Evolutionary conservation across 2,329 filamentous ascomycete species (phyloP), one percentile per base, ranked within the genome.

Genomic region (Alternaria tenuissima): DNA sequence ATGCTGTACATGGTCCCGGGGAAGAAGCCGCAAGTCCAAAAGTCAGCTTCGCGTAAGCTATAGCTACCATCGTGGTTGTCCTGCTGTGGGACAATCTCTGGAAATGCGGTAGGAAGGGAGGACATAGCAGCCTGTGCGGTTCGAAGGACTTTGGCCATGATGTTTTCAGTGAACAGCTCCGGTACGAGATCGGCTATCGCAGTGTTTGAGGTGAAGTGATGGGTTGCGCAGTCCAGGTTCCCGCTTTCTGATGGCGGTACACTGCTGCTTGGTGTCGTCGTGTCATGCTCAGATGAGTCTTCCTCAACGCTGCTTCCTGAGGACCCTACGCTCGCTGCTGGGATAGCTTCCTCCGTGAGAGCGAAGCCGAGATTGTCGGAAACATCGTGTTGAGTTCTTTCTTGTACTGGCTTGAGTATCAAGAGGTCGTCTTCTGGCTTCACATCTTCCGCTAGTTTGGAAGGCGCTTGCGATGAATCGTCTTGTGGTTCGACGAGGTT

Each of bases 21-120:
- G 55, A 84, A 84, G 73, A 84, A 84, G 0, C 82, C 82, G 2
- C 78, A 82, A 0, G 81, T 84, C 82, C 82, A 84, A 57, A 83
- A 83, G 9, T 79, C 74, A 0, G 77, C 68, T 28, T 77, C 72
- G 12, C 80, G 72, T 55, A 82, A 79, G 18, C 79, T 74, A 57
- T 83, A 84, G 14, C 64, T 68, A 9, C 65, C 67, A 51, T 64
- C 58, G 24, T 57, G 41, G 7, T 38, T 55, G 3, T 5, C n/a
- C 4, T 66, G 55, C 28, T 69, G 67, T 4, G 63, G 57, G 7
- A 66, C 65, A 9, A 61, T 65, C 32, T 69, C 67, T 2, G 67
- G 67, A 49, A 68, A 69, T 7, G 63, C 61, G 11, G 52, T 42
- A 3, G 67, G 67, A 9, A 69, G 44, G 3, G 55, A 58, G 34